Evolutionary conservation across 2,329 filamentous ascomycete genomes (phyloP).

Genomic region (Chaetomium sp.): DNA sequence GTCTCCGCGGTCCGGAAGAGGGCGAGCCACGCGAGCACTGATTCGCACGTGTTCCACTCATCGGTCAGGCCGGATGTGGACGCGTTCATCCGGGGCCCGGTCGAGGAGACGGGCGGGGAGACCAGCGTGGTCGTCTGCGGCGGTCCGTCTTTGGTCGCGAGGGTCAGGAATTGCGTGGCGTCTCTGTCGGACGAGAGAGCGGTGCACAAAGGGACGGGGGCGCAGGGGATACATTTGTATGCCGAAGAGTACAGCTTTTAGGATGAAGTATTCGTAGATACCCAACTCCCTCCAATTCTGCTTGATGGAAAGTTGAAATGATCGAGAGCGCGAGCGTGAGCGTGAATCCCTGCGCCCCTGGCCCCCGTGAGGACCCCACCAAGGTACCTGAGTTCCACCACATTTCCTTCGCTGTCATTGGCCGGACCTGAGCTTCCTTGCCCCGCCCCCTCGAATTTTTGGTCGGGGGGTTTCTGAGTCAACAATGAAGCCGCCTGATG

Average conservation of each 20-base stretch:
- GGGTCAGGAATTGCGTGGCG: constrained; percentile 58
- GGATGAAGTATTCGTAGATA: neutral
- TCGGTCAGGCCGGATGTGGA: constrained; percentile 54
- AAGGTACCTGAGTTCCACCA: neutral
- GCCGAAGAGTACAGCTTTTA: constrained; percentile 57
- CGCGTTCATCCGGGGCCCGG: constrained; percentile 53
- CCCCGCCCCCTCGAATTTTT: constrained; percentile 24
- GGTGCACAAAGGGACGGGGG: constrained; percentile 65
- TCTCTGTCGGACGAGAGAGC: constrained; percentile 61
- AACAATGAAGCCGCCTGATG: constrained; percentile 18
- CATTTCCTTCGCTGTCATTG: neutral
- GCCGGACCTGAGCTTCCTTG: neutral
- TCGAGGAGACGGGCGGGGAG: constrained; percentile 62
- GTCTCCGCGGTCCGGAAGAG: constrained; percentile 22
- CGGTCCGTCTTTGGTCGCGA: constrained; percentile 56
- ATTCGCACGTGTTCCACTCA: constrained; percentile 50
- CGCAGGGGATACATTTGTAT: constrained; percentile 63
- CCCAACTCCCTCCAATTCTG: too few species aligned
- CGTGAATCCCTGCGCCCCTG: neutral
- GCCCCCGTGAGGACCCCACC: neutral
- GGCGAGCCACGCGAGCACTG: constrained; percentile 37
- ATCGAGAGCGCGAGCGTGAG: neutral
- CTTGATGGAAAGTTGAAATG: neutral
- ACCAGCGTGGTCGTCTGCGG: constrained; percentile 64
- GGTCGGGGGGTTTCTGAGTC: constrained; percentile 30